phyloP scores from a whole-genome alignment of 169 alveolate genomes.

The Cryptosporidium sp. region DNA sequence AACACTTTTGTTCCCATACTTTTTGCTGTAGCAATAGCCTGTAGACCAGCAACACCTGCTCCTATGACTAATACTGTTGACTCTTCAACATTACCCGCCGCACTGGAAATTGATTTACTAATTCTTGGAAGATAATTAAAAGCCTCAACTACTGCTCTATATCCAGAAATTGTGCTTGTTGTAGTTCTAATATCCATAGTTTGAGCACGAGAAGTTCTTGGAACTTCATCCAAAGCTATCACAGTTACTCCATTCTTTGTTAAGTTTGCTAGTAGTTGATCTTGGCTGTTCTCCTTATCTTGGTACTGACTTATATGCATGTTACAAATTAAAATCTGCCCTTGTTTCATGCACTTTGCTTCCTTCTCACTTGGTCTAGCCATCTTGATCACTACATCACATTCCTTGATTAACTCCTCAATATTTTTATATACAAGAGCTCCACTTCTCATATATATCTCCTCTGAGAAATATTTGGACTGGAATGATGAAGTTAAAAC shows the following conservation, averaged over 20 bases:
- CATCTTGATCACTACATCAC: slow-evolving; percentile 84
- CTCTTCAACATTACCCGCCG: slow-evolving; percentile 85
- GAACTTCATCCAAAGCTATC: slow-evolving; percentile 84
- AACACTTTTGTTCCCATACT: slow-evolving; percentile 82
- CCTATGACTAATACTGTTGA: slow-evolving; percentile 83
- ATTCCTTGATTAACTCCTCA: slow-evolving; percentile 77
- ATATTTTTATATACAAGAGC: slow-evolving; percentile 80
- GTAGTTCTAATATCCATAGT: slow-evolving; percentile 82
- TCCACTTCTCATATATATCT: slow-evolving; percentile 53
- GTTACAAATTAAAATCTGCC: slow-evolving; percentile 84
- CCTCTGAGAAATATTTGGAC: slow-evolving; percentile 14
- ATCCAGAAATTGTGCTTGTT: slow-evolving; percentile 84
- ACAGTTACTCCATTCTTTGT: slow-evolving; percentile 77
- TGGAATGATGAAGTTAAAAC: neutral
- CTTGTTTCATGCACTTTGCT: slow-evolving; percentile 81
- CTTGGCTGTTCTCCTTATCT: slow-evolving; percentile 78
- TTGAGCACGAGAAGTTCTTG: slow-evolving; percentile 84
- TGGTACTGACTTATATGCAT: slow-evolving; percentile 82
- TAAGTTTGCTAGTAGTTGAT: slow-evolving; percentile 34
- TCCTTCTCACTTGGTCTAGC: slow-evolving; percentile 82
- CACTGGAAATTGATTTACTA: slow-evolving; percentile 80
- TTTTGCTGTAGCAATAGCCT: slow-evolving; percentile 85
- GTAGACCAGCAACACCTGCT: slow-evolving; percentile 87
- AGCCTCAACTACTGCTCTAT: slow-evolving; percentile 84
- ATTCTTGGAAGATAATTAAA: slow-evolving; percentile 80